A percentile compares a stretch with the other conserved stretches of the same genome.
These are phyloP conservation scores for Solanum aculeatissimum DNA, from an alignment of 305 asterid genomes.

Conservation along the genomic window DNA sequence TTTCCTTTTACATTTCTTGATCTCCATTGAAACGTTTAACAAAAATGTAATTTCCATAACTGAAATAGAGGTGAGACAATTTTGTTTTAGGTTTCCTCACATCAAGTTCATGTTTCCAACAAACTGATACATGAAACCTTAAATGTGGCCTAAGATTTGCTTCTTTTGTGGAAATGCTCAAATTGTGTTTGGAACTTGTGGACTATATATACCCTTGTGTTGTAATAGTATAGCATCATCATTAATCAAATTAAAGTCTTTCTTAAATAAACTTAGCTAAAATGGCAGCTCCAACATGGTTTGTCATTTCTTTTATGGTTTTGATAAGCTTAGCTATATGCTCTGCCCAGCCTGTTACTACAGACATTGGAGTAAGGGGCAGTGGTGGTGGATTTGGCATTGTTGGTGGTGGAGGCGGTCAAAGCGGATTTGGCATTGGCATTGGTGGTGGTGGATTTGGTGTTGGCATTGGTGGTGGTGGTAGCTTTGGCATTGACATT, in stretches of 20 bases:
- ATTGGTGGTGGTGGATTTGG: neutral
- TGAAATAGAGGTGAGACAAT: neutral
- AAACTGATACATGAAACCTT: neutral
- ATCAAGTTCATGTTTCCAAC: neutral
- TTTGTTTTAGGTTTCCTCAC: neutral
- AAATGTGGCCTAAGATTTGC: neutral
- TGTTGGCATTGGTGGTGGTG: neutral
- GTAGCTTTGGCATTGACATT: neutral
- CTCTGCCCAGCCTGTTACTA: neutral
- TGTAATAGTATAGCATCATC: neutral
- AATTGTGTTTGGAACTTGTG: neutral
- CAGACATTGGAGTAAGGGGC: neutral
- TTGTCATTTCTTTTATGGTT: neutral
- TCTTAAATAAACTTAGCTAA: neutral
- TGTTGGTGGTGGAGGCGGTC: neutral
- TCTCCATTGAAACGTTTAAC: neutral
- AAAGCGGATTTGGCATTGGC: neutral
- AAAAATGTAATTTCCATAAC: neutral
- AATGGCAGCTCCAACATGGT: slow-evolving; percentile 12
- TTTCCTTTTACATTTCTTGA: neutral
- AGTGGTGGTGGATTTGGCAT: neutral
- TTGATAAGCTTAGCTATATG: slow-evolving; percentile 4
- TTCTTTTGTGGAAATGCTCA: neutral
- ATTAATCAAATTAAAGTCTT: neutral
- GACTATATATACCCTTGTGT: neutral